These are phyloP conservation scores for Hymenoscyphus infarciens DNA, from an alignment of 2,329 filamentous ascomycete genomes.

Conservation along the genomic window DNA sequence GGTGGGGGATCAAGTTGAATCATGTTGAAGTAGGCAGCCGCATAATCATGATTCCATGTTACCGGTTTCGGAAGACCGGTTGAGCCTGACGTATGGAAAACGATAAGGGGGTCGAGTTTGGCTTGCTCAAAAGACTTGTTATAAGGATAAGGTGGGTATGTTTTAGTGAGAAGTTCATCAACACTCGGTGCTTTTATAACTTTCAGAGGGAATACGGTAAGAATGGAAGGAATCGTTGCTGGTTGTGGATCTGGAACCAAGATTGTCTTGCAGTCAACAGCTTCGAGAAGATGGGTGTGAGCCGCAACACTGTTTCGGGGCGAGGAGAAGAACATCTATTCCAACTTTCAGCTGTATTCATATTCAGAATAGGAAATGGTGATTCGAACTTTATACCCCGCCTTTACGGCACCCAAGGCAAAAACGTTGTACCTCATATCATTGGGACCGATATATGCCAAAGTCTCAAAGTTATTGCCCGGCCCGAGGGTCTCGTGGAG, in stretches of 20 bases:
- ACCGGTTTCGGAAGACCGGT: constrained; percentile 43
- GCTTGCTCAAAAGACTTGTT: neutral
- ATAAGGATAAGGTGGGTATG: neutral
- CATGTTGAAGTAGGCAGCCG: constrained; percentile 4
- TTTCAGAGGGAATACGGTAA: neutral
- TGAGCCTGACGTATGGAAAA: constrained; percentile 41
- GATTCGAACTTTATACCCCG: constrained; percentile 11
- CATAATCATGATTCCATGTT: constrained; percentile 35
- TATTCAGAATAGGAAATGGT: neutral
- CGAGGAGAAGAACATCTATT: constrained; percentile 10
- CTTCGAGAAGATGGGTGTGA: constrained; percentile 5
- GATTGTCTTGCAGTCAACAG: constrained; percentile 1
- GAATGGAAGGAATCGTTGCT: neutral
- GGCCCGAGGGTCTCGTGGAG: constrained; percentile 16
- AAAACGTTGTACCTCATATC: constrained; percentile 10
- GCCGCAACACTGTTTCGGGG: constrained; percentile 11
- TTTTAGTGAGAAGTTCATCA: constrained; percentile 7
- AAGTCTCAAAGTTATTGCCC: constrained; percentile 36
- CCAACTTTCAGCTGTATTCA: neutral
- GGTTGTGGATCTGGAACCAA: constrained; percentile 1
- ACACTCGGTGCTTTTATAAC: constrained; percentile 8
- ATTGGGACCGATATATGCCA: constrained; percentile 42
- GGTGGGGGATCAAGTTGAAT: constrained; percentile 38
- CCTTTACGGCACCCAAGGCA: constrained; percentile 12
- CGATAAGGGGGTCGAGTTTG: constrained; percentile 19